Evolutionary conservation across 441 rosid species (phyloP).

Genomic region (Melastoma candidum): DNA sequence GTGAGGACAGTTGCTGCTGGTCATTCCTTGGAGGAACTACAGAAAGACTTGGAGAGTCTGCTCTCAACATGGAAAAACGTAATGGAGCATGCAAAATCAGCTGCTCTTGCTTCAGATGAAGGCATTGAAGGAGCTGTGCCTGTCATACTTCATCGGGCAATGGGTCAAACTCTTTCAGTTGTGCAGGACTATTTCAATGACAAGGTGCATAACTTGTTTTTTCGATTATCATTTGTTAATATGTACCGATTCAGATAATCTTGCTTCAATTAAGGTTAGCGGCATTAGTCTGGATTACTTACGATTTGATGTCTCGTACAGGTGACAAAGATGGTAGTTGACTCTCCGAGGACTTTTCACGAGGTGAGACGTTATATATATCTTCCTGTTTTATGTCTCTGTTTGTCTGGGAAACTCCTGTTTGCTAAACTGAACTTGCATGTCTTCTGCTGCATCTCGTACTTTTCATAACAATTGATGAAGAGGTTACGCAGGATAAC

Average conservation of each 20-base stretch:
- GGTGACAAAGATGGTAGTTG: slow-evolving; percentile 87
- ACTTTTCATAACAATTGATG: too few relatives aligned
- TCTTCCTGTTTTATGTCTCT: not conserved
- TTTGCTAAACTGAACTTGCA: not conserved
- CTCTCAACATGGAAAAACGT: slow-evolving; percentile 84
- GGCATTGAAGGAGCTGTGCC: slow-evolving; percentile 91
- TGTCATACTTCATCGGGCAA: slow-evolving; percentile 78
- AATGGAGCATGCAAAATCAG: slow-evolving; percentile 77
- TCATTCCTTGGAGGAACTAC: slow-evolving; percentile 76
- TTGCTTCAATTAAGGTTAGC: not conserved
- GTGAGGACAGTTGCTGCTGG: slow-evolving; percentile 93
- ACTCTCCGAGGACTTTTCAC: slow-evolving; percentile 86
- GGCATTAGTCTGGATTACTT: not conserved
- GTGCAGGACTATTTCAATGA: slow-evolving; percentile 89
- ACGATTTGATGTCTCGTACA: slow-evolving; percentile 18
- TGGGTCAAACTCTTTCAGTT: slow-evolving; percentile 94
- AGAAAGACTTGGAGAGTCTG: slow-evolving; percentile 78
- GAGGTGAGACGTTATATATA: slow-evolving; percentile 40
- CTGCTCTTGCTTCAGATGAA: slow-evolving; percentile 95
- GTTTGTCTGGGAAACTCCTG: too few relatives aligned
- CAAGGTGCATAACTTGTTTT: slow-evolving; percentile 29
- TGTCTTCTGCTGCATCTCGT: not conserved
- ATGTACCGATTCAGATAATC: slow-evolving; percentile 6
- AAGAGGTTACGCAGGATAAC: not conserved
- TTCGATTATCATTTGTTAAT: not conserved